Evolutionary conservation across 2,329 filamentous ascomycete species (phyloP), one percentile per base, ranked within the genome.

Genomic region (Didymella arachidicola): DNA sequence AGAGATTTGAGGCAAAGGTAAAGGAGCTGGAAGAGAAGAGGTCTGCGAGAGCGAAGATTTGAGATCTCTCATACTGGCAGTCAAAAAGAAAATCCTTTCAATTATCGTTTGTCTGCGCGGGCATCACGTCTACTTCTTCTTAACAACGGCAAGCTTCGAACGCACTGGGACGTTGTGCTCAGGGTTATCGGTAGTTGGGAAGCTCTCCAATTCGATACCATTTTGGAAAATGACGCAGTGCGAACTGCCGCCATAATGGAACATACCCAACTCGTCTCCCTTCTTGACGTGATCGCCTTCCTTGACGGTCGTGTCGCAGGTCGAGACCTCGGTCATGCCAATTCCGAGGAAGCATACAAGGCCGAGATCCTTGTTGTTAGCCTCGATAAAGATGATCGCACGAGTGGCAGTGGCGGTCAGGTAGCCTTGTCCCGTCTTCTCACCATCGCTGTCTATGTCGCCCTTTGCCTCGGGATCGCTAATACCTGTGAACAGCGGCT

Each of bases 261-360:
- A 93, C 89, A 91, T 92, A 41, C 90, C 90, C 38, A 87, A 80
- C 78, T 92, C 79, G 4, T 92, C 84, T 1, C 90, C 90, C 80
- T 92, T 92, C 51, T 80, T 80, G 16, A 93, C 70, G 51, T 82
- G 81, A 71, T 92, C 82, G 0, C 88, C 89, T 69, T 87, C 84
- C 65, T 81, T 81, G 11, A 91, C 88, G 0, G 86, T 89, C 47
- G 91, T 87, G 50, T 92, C 88, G 68, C 89, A 92, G 0, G 88
- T 87, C 57, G 84, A 88, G 12, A 92, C 89, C 76, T 93, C 90
- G 41, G 87, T 87, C 90, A 93, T 92, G 1, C 90, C 90, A 3
- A 93, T 83, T 1, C 84, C 86, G 12, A 93, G 79, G 63, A 92
- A 89, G 0, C 83, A 87, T 81, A 93, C 84, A 30, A 92, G 76